phyloP scores from a whole-genome alignment of 1,139 yeast species.

The Magnusiomyces magnusii region DNA sequence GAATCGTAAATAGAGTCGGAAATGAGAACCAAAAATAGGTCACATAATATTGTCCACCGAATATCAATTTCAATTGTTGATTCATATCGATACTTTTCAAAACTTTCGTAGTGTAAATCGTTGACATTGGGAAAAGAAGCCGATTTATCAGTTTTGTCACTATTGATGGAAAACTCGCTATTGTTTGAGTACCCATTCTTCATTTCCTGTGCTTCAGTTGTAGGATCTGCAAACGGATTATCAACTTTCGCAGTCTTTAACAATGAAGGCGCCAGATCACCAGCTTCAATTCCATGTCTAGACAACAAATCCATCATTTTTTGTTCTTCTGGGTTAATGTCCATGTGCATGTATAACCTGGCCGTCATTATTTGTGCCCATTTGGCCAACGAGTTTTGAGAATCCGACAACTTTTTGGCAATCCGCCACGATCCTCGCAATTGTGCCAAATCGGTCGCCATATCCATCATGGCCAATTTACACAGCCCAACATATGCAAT shows the following conservation, averaged over 20 bases:
- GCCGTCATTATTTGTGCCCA: constrained; percentile 77
- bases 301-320: constrained; percentile 83
- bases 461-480: constrained; percentile 63
- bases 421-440: constrained; percentile 47
- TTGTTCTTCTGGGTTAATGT: constrained; percentile 62
- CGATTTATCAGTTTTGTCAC: too few relatives aligned
- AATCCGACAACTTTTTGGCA: constrained; percentile 45
- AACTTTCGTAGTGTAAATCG: constrained; percentile 25
- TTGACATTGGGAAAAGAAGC: constrained; percentile 10
- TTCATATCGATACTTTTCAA: constrained; percentile 35
- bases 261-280: constrained; percentile 56
- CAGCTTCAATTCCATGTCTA: constrained; percentile 70
- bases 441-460: constrained; percentile 72
- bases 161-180: background rate
- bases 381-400: constrained; percentile 73
- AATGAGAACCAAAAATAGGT: constrained; percentile 67
- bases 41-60: constrained; percentile 91
- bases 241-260: constrained; percentile 26
- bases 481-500: constrained; percentile 89
- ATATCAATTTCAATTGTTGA: constrained; percentile 58
- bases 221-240: constrained; percentile 24
- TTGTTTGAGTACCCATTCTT: background rate
- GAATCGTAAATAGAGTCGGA: constrained; percentile 88
- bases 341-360: constrained; percentile 76
- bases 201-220: background rate